Conservation (phyloP, 2,329 filamentous ascomycete species). For the Orbilia ellipsospora region DNA sequence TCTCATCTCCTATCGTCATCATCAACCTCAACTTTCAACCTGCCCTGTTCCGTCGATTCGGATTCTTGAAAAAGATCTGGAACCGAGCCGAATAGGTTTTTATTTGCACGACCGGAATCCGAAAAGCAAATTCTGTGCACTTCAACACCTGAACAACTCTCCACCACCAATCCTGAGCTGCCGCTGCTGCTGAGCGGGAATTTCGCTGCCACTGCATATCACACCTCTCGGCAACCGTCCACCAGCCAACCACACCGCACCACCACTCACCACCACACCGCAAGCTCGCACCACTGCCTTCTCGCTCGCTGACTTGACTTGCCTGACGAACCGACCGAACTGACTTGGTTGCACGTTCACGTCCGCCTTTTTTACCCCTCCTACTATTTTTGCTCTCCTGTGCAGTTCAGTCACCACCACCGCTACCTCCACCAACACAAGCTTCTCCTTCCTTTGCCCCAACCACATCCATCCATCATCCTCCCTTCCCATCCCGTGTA, state of each 20-base stretch:
- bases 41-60: neutral
- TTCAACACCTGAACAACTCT: neutral
- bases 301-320: neutral
- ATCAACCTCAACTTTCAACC: neutral
- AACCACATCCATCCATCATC: slow-evolving; percentile 46
- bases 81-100: neutral
- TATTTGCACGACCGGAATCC: slow-evolving; percentile 1
- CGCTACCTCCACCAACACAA: slow-evolving; percentile 19
- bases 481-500: slow-evolving; percentile 29
- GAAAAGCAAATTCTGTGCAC: slow-evolving; percentile 10
- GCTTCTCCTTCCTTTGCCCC: slow-evolving; percentile 42
- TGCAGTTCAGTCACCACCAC: slow-evolving; percentile 11
- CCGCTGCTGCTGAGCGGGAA: slow-evolving; percentile 35
- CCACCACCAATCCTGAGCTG: slow-evolving; percentile 10
- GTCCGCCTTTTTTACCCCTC: slow-evolving; percentile 40
- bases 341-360: too few species aligned
- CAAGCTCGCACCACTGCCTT: neutral
- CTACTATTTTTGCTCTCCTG: slow-evolving; percentile 48
- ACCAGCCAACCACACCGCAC: slow-evolving; percentile 31
- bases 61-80: neutral
- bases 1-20: slow-evolving; percentile 23
- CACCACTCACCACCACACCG: slow-evolving; percentile 1
- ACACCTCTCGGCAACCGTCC: slow-evolving; percentile 52
- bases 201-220: slow-evolving; percentile 42
- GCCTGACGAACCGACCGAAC: too few species aligned